A percentile compares a stretch with the other conserved stretches of the same genome.
Evolutionary conservation across 257 asterid species (phyloP).

Genomic region (Primulina tabacum): DNA sequence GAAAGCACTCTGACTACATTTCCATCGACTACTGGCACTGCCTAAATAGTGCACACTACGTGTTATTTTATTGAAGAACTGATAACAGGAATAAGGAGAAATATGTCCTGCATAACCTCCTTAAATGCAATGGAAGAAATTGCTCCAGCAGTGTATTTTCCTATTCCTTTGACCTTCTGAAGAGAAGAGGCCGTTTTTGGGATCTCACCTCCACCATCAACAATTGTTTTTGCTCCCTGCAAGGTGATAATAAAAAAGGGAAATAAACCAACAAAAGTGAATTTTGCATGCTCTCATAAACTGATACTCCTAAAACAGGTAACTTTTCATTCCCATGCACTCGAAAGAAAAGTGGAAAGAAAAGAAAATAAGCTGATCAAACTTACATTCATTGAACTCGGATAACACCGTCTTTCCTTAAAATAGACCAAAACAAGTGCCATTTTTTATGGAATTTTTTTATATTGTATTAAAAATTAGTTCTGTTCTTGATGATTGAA

Average conservation of each 20-base stretch:
- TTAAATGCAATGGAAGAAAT: constrained; percentile 89
- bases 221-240: constrained; percentile 93
- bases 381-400: background rate
- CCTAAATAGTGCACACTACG: constrained; percentile 41
- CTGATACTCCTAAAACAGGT: background rate
- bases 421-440: background rate
- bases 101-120: constrained; percentile 49
- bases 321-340: background rate
- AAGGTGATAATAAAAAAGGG: constrained; percentile 13
- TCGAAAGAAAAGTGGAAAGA: background rate
- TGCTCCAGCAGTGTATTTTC: constrained; percentile 97
- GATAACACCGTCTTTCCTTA: background rate
- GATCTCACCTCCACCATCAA: constrained; percentile 70
- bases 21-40: constrained; percentile 96
- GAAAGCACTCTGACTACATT: constrained; percentile 86
- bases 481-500: constrained; percentile 6
- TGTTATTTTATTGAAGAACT: constrained; percentile 14
- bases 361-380: constrained; percentile 7
- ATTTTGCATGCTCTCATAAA: constrained; percentile 4
- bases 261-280: background rate
- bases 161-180: constrained; percentile 75
- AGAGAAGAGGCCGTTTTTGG: constrained; percentile 81
- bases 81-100: constrained; percentile 14
- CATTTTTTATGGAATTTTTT: background rate
- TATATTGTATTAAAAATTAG: background rate